Base-by-base conservation (phyloP, 768 basidiomycete species). In the Pleurotus cornucopiae region DNA sequence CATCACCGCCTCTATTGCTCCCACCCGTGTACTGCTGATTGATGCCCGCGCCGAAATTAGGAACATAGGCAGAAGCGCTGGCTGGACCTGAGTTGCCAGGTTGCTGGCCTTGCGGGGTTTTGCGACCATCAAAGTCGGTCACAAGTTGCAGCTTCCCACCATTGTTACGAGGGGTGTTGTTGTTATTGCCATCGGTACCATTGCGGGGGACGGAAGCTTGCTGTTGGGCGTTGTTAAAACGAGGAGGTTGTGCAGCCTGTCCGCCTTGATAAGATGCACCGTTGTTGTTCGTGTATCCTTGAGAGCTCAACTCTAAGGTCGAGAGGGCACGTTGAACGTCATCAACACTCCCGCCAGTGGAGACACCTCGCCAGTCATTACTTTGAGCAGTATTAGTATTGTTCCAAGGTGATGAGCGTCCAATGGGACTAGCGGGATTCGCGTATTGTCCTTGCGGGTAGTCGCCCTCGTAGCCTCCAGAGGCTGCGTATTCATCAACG, bases 291-390 rank as follows among this genome's bases (percentile, higher is more conserved):
- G 26, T 37, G 57, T 59, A 68, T 57, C 59, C 70, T 66, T 69
- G 67, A 57, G 73, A 74, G 4, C 75, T 69, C 26, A 92, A 71
- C 62, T 91, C 89, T 54, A 93, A 74, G 34, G 80, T 71, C 13
- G 86, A 84, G 21, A 92, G 73, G 14, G 88, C 91, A 41, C 84
- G 82, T 61, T 87, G 81, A 13, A 92, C 84, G 54, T 93, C 90
- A 60, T 92, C 91, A 56, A 91, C 80, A 18, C 47, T 59, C 4
- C 70, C 65, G 44, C 67, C 74, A 43, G 72, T 57, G 45, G 64
- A 59, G 56, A 51, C 66, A 4, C 73, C 68, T 49, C 81, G 80
- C 88, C 88, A 89, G 55, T 88, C 87, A 6, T 39, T 23, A 20
- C 51, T 39, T 41, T 39, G 51, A 26, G 70, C 76, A 13, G 81